These are phyloP conservation scores for Takashimella tepidaria DNA, from an alignment of 1,284 basidiomycete species.

Conservation along the genomic window DNA sequence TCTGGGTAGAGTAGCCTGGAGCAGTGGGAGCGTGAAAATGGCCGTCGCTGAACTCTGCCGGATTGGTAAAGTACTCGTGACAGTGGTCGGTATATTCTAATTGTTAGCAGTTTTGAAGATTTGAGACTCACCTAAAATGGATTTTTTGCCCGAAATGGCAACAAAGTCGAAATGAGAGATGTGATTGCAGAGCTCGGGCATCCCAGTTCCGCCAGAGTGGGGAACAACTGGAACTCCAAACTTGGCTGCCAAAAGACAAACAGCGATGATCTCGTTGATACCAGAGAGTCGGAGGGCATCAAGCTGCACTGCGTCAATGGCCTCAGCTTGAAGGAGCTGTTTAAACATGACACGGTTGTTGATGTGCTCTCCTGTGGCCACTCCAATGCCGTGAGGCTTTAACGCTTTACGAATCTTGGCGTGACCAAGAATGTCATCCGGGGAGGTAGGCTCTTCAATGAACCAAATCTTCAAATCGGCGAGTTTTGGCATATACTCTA, in stretches of 20 bases:
- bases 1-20: conserved; percentile 21
- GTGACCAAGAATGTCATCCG: conserved; percentile 65
- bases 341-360: conserved; percentile 87
- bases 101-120: not conserved
- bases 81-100: conserved; percentile 26
- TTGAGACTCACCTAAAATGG: conserved; percentile 14
- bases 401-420: conserved; percentile 52
- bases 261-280: conserved; percentile 83
- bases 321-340: conserved; percentile 83
- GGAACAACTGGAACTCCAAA: conserved; percentile 76
- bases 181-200: conserved; percentile 24
- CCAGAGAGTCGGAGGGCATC: conserved; percentile 87
- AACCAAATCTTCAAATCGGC: conserved; percentile 83
- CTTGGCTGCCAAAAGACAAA: conserved; percentile 87
- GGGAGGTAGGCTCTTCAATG: conserved; percentile 89
- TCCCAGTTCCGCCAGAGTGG: conserved; percentile 64
- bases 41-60: conserved; percentile 14
- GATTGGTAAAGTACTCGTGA: conserved; percentile 24
- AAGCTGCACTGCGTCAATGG: conserved; percentile 86
- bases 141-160: conserved; percentile 69
- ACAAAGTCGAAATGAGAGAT: conserved; percentile 77
- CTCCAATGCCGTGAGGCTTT: conserved; percentile 78
- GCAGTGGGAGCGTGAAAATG: conserved; percentile 21
- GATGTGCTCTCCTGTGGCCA: conserved; percentile 89
- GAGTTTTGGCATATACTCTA: conserved; percentile 78